Evolutionary conservation across 2,329 filamentous ascomycete genomes (phyloP).

Genomic region (Alternaria ethzedia): DNA sequence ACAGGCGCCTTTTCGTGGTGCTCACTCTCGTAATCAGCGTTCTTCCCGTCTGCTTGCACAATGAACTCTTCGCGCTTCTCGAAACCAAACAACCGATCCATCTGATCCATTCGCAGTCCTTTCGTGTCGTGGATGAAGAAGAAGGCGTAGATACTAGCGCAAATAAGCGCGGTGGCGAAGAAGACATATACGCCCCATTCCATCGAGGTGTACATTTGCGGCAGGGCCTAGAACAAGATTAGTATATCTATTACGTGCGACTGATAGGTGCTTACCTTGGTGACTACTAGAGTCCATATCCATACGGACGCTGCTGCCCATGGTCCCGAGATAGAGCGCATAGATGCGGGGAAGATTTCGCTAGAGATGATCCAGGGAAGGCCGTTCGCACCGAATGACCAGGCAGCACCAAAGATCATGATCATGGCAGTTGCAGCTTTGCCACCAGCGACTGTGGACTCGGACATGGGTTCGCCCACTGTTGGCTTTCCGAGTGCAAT

Average conservation of each 20-base stretch:
- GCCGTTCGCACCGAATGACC: slow-evolving; percentile 51
- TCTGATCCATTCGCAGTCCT: slow-evolving; percentile 47
- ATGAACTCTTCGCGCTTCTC: slow-evolving; percentile 22
- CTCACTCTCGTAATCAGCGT: slow-evolving; percentile 22
- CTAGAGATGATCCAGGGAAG: slow-evolving; percentile 54
- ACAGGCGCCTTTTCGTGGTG: slow-evolving; percentile 21
- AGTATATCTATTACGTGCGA: neutral
- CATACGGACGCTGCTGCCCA: slow-evolving; percentile 47
- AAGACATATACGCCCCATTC: slow-evolving; percentile 51
- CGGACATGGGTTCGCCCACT: slow-evolving; percentile 34
- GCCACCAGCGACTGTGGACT: slow-evolving; percentile 45
- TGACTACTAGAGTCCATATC: slow-evolving; percentile 45
- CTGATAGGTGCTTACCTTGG: neutral
- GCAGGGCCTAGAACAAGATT: slow-evolving; percentile 39
- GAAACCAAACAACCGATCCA: slow-evolving; percentile 48
- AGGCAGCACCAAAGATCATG: slow-evolving; percentile 49
- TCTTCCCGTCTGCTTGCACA: slow-evolving; percentile 1
- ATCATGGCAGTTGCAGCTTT: slow-evolving; percentile 50
- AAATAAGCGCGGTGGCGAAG: slow-evolving; percentile 48
- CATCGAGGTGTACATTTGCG: slow-evolving; percentile 50
- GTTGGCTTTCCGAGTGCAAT: slow-evolving; percentile 45
- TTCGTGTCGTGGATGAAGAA: slow-evolving; percentile 52
- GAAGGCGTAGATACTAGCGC: slow-evolving; percentile 48
- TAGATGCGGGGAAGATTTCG: slow-evolving; percentile 51
- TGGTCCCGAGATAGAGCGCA: slow-evolving; percentile 49